Conservation (phyloP, 805 yeast species). For the Wickerhamomyces rabaulensis region DNA sequence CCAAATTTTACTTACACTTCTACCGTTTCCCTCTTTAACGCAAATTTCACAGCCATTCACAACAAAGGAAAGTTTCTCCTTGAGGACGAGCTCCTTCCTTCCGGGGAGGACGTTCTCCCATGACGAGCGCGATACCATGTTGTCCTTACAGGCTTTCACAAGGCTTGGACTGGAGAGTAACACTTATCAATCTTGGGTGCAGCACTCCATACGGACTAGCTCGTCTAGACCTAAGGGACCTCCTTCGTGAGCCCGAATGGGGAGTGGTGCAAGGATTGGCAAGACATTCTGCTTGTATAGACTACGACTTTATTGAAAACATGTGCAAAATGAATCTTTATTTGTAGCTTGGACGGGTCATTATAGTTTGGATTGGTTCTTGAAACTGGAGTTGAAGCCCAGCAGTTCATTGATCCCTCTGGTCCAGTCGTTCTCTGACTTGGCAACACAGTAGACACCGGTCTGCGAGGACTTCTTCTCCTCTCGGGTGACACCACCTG, state of each 20-base stretch:
- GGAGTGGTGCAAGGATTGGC: slow-evolving; percentile 50
- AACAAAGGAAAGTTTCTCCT: slow-evolving; percentile 55
- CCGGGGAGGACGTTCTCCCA: slow-evolving; percentile 45
- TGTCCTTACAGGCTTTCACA: slow-evolving; percentile 17
- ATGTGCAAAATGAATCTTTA: too few species aligned
- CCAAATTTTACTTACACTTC: too few species aligned
- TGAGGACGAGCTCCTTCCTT: slow-evolving; percentile 53
- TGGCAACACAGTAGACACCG: slow-evolving; percentile 87
- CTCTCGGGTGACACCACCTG: slow-evolving; percentile 12
- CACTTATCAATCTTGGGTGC: slow-evolving; percentile 67
- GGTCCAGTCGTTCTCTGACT: slow-evolving; percentile 86
- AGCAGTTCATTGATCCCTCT: slow-evolving; percentile 79
- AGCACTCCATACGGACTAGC: slow-evolving; percentile 52
- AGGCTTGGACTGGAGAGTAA: slow-evolving; percentile 58
- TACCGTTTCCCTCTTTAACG: slow-evolving; percentile 31
- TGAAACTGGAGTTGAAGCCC: slow-evolving; percentile 85
- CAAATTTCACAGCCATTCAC: slow-evolving; percentile 61
- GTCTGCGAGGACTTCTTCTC: slow-evolving; percentile 25
- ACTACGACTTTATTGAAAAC: background rate
- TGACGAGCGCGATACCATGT: slow-evolving; percentile 55
- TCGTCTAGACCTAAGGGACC: slow-evolving; percentile 51
- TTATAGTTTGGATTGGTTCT: slow-evolving; percentile 31
- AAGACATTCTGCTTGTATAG: slow-evolving; percentile 25
- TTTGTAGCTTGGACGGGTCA: background rate
- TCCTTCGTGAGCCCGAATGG: slow-evolving; percentile 78